phyloP scores from a whole-genome alignment of 257 asterid species.

The Cordia subcordata region DNA sequence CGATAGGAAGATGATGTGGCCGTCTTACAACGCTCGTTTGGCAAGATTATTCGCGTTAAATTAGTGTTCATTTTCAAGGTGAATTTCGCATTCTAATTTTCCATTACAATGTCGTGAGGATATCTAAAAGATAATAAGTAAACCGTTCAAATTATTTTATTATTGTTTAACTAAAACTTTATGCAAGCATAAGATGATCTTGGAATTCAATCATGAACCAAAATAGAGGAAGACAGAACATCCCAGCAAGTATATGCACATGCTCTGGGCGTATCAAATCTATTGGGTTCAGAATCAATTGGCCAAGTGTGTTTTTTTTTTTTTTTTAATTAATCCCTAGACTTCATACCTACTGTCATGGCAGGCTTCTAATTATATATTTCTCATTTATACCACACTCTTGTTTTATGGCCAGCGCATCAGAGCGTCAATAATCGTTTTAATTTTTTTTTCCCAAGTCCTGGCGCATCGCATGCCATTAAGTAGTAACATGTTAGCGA shows the following conservation, averaged over 20 bases:
- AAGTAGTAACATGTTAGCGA: background rate
- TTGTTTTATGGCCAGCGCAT: slow-evolving; percentile 12
- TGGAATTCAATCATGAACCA: too few species aligned
- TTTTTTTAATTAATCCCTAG: slow-evolving; percentile 19
- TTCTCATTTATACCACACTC: slow-evolving; percentile 6
- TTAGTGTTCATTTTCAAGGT: too few species aligned
- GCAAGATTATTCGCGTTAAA: too few species aligned
- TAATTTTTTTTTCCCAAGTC: background rate
- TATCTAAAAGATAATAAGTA: too few species aligned
- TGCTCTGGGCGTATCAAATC: background rate
- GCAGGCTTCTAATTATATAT: slow-evolving; percentile 11
- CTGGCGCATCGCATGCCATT: background rate
- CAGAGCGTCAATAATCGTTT: background rate
- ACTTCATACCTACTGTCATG: slow-evolving; percentile 22
- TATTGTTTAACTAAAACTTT: too few species aligned
- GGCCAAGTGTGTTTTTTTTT: background rate
- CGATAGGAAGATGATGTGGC: too few species aligned
- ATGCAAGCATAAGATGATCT: too few species aligned
- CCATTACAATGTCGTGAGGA: too few species aligned
- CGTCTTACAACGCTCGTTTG: too few species aligned
- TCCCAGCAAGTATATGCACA: slow-evolving; percentile 8
- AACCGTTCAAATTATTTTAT: too few species aligned
- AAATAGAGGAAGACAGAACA: background rate
- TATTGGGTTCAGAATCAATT: background rate
- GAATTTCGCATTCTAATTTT: too few species aligned